These are phyloP conservation scores for Davidsoniella eucalypti DNA, from an alignment of 2,329 filamentous ascomycete genomes.

Conservation along the genomic window DNA sequence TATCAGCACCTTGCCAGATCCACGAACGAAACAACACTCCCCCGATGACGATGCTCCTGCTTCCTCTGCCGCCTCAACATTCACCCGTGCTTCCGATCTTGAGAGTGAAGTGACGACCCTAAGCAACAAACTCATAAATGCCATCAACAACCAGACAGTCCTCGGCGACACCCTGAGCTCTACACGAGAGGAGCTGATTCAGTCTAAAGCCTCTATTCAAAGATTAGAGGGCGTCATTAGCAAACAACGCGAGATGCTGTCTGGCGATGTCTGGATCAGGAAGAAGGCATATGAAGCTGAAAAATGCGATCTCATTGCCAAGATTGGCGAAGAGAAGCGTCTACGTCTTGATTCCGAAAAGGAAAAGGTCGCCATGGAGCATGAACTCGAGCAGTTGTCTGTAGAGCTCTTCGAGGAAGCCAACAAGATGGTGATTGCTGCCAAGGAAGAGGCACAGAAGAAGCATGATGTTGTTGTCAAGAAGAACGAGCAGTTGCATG, in stretches of 20 bases:
- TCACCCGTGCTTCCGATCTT: too few relatives aligned
- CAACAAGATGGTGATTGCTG: slow-evolving; percentile 82
- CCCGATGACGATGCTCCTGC: slow-evolving; percentile 16
- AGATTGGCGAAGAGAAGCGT: slow-evolving; percentile 47
- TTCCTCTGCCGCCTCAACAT: too few relatives aligned
- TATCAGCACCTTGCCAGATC: slow-evolving; percentile 54
- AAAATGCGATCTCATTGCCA: slow-evolving; percentile 40
- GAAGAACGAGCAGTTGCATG: slow-evolving; percentile 73
- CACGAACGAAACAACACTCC: slow-evolving; percentile 36
- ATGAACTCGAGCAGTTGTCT: slow-evolving; percentile 79
- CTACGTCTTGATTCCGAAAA: slow-evolving; percentile 50
- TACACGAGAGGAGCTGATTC: slow-evolving; percentile 68
- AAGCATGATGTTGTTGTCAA: slow-evolving; percentile 69
- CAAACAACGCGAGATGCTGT: slow-evolving; percentile 54
- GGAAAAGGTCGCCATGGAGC: slow-evolving; percentile 79
- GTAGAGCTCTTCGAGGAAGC: slow-evolving; percentile 94
- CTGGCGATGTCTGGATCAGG: slow-evolving; percentile 59
- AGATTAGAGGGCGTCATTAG: slow-evolving; percentile 50
- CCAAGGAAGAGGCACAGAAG: slow-evolving; percentile 73
- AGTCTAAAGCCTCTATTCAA: slow-evolving; percentile 48
- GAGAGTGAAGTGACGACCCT: slow-evolving; percentile 69
- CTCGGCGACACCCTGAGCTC: slow-evolving; percentile 77
- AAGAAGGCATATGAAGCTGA: slow-evolving; percentile 61
- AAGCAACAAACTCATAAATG: slow-evolving; percentile 90
- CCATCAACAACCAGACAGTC: slow-evolving; percentile 88